These are phyloP conservation scores for Tetragonia tetragonoides DNA, from an alignment of 148 eudicot species.

Conservation along the genomic window DNA sequence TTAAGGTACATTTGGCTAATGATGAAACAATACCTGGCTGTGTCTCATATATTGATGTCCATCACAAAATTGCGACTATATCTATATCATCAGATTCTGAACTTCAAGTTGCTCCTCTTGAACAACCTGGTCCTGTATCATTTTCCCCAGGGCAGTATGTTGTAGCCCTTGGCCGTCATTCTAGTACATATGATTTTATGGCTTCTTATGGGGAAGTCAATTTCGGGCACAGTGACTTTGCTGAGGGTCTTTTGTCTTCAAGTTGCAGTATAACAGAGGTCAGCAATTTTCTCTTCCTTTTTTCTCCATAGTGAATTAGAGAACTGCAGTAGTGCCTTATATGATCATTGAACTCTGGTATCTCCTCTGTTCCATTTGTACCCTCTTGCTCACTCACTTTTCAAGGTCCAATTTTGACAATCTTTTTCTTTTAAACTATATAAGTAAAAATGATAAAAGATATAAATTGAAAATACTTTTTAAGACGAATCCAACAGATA, in stretches of 20 bases:
- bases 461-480: too few relatives aligned
- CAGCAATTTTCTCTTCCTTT: too few relatives aligned
- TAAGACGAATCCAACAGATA: too few relatives aligned
- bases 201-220: not conserved
- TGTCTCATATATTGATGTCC: slow-evolving; percentile 1
- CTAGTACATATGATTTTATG: not conserved
- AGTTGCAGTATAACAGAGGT: not conserved
- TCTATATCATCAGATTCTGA: not conserved
- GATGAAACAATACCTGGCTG: not conserved
- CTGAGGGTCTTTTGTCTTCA: slow-evolving; percentile 7
- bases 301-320: not conserved
- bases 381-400: too few relatives aligned
- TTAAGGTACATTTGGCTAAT: slow-evolving; percentile 7
- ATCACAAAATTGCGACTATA: slow-evolving; percentile 11
- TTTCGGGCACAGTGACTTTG: not conserved
- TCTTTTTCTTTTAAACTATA: too few relatives aligned
- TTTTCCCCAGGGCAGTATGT: not conserved
- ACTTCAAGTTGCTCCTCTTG: not conserved
- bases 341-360: too few relatives aligned
- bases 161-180: slow-evolving; percentile 8
- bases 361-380: too few relatives aligned
- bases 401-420: too few relatives aligned
- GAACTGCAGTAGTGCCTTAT: too few relatives aligned
- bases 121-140: not conserved
- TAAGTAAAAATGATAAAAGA: too few relatives aligned